phyloP scores from a whole-genome alignment of 2,329 filamentous ascomycete species.

The Colletotrichum theobromicola region DNA sequence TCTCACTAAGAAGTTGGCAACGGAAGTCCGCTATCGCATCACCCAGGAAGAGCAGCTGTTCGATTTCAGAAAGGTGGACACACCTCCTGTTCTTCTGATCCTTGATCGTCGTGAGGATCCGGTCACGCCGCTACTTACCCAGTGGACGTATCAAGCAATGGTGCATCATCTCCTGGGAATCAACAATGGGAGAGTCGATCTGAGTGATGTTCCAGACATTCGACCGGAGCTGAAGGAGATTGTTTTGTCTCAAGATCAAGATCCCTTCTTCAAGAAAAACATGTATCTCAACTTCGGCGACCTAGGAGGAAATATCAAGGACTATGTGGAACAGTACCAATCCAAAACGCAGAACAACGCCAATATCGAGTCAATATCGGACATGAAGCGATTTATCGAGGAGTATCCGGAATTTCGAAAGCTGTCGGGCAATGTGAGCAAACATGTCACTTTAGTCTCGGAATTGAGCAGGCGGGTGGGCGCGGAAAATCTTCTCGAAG shows the following conservation, averaged over 20 bases:
- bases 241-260: slow-evolving; percentile 93
- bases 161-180: slow-evolving; percentile 96
- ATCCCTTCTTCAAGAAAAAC: slow-evolving; percentile 98
- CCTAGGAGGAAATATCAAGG: slow-evolving; percentile 93
- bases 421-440: slow-evolving; percentile 96
- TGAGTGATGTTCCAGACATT: slow-evolving; percentile 83
- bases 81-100: slow-evolving; percentile 88
- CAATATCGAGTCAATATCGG: slow-evolving; percentile 94
- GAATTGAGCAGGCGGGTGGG: slow-evolving; percentile 90
- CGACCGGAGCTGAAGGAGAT: slow-evolving; percentile 91
- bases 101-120: slow-evolving; percentile 93
- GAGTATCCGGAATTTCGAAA: slow-evolving; percentile 98
- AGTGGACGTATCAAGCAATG: slow-evolving; percentile 99
- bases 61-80: slow-evolving; percentile 94
- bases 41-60: slow-evolving; percentile 97
- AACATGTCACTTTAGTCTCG: slow-evolving; percentile 94
- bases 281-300: slow-evolving; percentile 99
- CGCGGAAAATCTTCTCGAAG: slow-evolving; percentile 87
- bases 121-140: slow-evolving; percentile 89
- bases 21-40: slow-evolving; percentile 89
- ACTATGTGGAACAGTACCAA: slow-evolving; percentile 98
- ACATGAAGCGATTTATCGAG: slow-evolving; percentile 99
- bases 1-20: slow-evolving; percentile 89
- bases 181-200: slow-evolving; percentile 89
- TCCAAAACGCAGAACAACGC: slow-evolving; percentile 96